Percentiles rank a stretch among this genome's conserved stretches.
phyloP scores from a whole-genome alignment of 225 moss, liverwort and hornwort genomes.

The Marchantia polymorpha region DNA sequence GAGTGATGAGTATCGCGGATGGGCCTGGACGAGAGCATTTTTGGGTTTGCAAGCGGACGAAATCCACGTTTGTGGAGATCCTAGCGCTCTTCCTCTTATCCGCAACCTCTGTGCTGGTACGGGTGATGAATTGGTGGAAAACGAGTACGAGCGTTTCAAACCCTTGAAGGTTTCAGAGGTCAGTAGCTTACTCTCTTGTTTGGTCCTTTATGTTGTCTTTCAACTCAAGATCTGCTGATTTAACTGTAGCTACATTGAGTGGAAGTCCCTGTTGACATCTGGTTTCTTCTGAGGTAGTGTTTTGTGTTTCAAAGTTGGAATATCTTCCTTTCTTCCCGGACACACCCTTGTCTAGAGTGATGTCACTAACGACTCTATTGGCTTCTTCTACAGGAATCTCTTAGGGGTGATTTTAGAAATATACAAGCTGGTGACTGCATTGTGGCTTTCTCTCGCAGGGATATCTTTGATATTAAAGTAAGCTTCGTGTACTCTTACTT shows the following conservation, averaged over 20 bases:
- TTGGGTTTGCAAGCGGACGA: slow-evolving; percentile 95
- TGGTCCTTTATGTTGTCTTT: too few relatives aligned
- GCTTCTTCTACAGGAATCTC: slow-evolving; percentile 51
- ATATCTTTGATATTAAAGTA: slow-evolving; percentile 97
- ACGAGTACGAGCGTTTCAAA: slow-evolving; percentile 88
- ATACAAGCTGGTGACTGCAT: slow-evolving; percentile 90
- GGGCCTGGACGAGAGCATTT: slow-evolving; percentile 99
- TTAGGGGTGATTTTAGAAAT: slow-evolving; percentile 83
- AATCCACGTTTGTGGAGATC: slow-evolving; percentile 94
- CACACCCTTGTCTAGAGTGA: too few relatives aligned
- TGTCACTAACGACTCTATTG: background rate
- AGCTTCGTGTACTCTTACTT: background rate
- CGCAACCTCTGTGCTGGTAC: slow-evolving; percentile 76
- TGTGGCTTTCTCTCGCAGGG: slow-evolving; percentile 92
- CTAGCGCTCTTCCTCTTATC: slow-evolving; percentile 89
- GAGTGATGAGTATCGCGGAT: slow-evolving; percentile 98
- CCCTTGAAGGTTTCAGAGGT: slow-evolving; percentile 75
- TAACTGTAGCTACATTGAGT: too few relatives aligned
- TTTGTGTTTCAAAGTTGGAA: too few relatives aligned
- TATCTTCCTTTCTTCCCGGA: background rate
- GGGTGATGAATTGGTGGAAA: slow-evolving; percentile 79
- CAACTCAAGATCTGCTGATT: background rate
- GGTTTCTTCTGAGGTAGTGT: too few relatives aligned
- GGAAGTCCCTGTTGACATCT: too few relatives aligned
- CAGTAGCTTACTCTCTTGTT: background rate